These are phyloP conservation scores for Yamadazyma pseudoaaseri DNA, from an alignment of 1,139 yeast genomes.

Conservation along the genomic window DNA sequence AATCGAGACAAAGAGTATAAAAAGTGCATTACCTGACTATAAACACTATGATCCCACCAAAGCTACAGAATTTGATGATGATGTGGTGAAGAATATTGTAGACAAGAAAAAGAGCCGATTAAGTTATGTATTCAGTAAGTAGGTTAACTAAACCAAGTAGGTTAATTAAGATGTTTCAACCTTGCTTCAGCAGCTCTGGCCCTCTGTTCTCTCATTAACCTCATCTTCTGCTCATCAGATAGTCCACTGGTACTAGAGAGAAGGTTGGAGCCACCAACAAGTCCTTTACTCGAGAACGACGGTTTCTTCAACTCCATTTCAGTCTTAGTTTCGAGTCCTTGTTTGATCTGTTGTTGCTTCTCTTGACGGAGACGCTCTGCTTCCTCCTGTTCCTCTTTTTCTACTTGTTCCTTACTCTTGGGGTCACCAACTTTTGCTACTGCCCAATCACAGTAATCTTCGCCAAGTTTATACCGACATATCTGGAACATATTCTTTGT, in stretches of 20 bases:
- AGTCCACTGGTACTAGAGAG: slow-evolving; percentile 32
- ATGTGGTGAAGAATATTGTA: slow-evolving; percentile 12
- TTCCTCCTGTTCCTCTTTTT: slow-evolving; percentile 34
- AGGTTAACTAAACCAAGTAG: no score
- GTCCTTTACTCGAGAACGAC: slow-evolving; percentile 28
- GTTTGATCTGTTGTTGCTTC: slow-evolving; percentile 36
- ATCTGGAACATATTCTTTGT: slow-evolving; percentile 63
- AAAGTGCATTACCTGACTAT: slow-evolving; percentile 59
- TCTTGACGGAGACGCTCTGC: slow-evolving; percentile 34
- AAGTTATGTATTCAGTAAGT: slow-evolving; percentile 17
- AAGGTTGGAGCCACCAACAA: slow-evolving; percentile 22
- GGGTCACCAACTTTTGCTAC: slow-evolving; percentile 67
- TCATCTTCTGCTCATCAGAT: slow-evolving; percentile 66
- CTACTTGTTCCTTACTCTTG: slow-evolving; percentile 62
- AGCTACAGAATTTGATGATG: slow-evolving; percentile 4
- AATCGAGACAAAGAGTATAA: slow-evolving; percentile 37
- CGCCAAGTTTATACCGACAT: slow-evolving; percentile 68
- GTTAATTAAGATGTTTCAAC: slow-evolving; percentile 38
- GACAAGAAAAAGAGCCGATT: slow-evolving; percentile 6
- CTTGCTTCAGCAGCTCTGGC: slow-evolving; percentile 98
- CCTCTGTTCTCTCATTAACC: slow-evolving; percentile 87
- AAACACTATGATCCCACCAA: slow-evolving; percentile 54
- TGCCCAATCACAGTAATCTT: slow-evolving; percentile 66
- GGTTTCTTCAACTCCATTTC: slow-evolving; percentile 39
- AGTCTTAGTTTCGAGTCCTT: slow-evolving; percentile 40